phyloP scores from a whole-genome alignment of 441 rosid genomes.

The Pelargonium australe region DNA sequence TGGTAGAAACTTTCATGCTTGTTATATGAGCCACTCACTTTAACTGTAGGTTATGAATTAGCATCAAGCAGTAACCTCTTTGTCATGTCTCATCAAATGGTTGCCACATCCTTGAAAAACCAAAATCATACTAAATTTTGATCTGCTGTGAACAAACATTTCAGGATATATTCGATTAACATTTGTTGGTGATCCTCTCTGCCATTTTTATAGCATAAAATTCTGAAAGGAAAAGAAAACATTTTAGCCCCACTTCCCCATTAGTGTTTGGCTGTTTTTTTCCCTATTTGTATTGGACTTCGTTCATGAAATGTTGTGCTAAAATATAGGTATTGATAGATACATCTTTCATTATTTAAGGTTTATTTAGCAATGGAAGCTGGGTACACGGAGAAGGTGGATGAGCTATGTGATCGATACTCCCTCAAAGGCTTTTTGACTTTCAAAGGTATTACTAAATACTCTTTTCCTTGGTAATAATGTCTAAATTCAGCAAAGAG shows the following conservation, averaged over 20 bases:
- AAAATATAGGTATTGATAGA: neutral
- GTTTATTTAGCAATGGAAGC: slow-evolving; percentile 98
- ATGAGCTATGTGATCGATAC: slow-evolving; percentile 71
- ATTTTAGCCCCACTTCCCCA: no score
- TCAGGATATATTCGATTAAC: neutral
- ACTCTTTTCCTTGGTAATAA: slow-evolving; percentile 10
- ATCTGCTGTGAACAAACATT: neutral
- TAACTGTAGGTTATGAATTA: neutral
- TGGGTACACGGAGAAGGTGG: slow-evolving; percentile 86
- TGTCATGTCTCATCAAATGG: no score
- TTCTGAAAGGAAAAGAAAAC: no score
- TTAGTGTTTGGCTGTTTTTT: no score
- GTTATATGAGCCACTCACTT: neutral
- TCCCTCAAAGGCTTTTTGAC: slow-evolving; percentile 67
- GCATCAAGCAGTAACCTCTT: neutral
- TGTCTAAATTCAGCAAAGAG: slow-evolving; percentile 6
- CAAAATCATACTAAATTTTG: neutral
- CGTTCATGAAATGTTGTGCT: no score
- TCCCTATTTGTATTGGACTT: no score
- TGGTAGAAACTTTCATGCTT: neutral
- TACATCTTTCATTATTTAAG: slow-evolving; percentile 29
- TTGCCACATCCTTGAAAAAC: no score
- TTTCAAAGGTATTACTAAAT: slow-evolving; percentile 40
- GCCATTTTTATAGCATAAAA: no score
- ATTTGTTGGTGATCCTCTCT: neutral